Conservation (phyloP, 805 yeast genomes). For the Starmera dryadoides region DNA sequence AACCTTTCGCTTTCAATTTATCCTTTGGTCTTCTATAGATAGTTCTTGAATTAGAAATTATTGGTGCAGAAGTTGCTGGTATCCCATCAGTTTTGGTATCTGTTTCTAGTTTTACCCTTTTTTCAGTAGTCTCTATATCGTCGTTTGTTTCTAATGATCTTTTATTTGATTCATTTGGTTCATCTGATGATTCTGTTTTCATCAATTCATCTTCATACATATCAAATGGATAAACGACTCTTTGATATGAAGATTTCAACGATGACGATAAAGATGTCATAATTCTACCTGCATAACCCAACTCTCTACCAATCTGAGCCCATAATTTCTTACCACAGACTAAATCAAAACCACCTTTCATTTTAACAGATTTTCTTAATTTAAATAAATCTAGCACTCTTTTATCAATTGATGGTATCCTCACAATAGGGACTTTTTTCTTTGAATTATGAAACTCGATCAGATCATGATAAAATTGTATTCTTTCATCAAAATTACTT, state of each 20-base stretch:
- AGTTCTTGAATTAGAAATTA: constrained; percentile 37
- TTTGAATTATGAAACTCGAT: constrained; percentile 30
- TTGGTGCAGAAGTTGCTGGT: constrained; percentile 20
- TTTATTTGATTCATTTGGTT: constrained; percentile 7
- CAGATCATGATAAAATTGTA: constrained; percentile 41
- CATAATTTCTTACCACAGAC: constrained; percentile 65
- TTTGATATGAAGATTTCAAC: constrained; percentile 50
- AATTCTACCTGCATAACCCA: constrained; percentile 67
- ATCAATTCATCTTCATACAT: constrained; percentile 4
- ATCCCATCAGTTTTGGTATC: background rate
- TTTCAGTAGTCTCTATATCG: constrained; percentile 1
- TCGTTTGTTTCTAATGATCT: constrained; percentile 6
- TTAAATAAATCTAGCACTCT: constrained; percentile 58
- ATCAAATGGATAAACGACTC: constrained; percentile 30
- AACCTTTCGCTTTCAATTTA: constrained; percentile 41
- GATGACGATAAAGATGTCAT: constrained; percentile 68
- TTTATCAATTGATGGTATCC: constrained; percentile 61
- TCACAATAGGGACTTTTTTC: constrained; percentile 24
- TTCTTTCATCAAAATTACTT: constrained; percentile 32
- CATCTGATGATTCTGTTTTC: constrained; percentile 4
- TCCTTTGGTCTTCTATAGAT: constrained; percentile 40
- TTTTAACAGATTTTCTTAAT: constrained; percentile 47
- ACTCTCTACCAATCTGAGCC: constrained; percentile 79
- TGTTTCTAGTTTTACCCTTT: constrained; percentile 4
- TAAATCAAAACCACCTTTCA: constrained; percentile 58